A percentile compares a stretch with the other conserved stretches of the same genome.
Conservation (phyloP, 164 flowering plant species). For the Vitis rupestris region DNA sequence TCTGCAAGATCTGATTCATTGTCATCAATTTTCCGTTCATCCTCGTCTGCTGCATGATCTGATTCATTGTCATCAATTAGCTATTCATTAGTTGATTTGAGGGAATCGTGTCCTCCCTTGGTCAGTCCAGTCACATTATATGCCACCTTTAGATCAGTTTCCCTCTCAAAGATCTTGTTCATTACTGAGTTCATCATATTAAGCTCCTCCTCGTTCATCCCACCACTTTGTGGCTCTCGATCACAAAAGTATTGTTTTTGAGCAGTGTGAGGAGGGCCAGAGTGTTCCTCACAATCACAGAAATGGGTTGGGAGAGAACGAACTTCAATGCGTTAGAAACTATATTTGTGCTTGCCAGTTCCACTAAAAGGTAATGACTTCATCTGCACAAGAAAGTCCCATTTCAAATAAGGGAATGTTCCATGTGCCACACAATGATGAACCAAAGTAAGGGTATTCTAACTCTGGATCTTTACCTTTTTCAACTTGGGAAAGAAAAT, state of each 20-base stretch:
- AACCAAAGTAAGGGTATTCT: not conserved
- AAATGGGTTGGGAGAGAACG: conserved; percentile 73
- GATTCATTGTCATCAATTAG: conserved; percentile 25
- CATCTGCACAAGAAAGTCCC: conserved; percentile 42
- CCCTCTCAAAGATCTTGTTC: conserved; percentile 61
- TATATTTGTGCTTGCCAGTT: conserved; percentile 93
- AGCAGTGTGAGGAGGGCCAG: conserved; percentile 22
- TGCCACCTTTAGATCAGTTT: conserved; percentile 16
- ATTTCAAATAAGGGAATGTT: not conserved
- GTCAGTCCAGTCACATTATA: not conserved
- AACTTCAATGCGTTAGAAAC: conserved; percentile 70
- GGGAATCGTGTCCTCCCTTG: conserved; percentile 11
- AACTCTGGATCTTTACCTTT: conserved; percentile 41
- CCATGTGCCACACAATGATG: too few species aligned
- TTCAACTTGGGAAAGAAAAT: conserved; percentile 68
- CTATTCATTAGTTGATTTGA: conserved; percentile 15
- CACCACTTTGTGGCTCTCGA: conserved; percentile 28
- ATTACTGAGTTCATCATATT: conserved; percentile 67
- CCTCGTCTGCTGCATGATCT: conserved; percentile 27
- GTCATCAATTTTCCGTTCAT: conserved; percentile 23
- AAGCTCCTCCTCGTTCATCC: conserved; percentile 51
- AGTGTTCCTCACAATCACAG: conserved; percentile 92
- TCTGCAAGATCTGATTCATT: conserved; percentile 24
- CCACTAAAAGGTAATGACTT: conserved; percentile 69
- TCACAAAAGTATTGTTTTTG: conserved; percentile 16